Evolutionary conservation across 306 rosid genomes (phyloP).

Genomic region (Rubus parviflorus): DNA sequence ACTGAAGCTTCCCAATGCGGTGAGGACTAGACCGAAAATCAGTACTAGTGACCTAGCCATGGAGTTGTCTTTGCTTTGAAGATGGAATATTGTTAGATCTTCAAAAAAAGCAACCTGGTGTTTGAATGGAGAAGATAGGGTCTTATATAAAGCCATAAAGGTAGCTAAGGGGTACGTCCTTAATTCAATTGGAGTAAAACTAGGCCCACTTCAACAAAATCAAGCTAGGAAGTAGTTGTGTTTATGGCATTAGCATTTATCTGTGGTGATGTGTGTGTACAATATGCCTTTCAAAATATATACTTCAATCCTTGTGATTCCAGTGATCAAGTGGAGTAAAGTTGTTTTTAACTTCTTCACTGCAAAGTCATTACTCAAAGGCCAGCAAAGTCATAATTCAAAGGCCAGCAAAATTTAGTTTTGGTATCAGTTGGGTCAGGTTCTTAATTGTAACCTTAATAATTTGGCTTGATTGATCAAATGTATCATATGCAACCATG

Average conservation of each 20-base stretch:
- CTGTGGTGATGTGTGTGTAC: background rate
- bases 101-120: background rate
- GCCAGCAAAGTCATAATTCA: background rate
- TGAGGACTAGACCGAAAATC: conserved; percentile 12
- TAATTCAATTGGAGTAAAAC: background rate
- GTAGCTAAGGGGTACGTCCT: background rate
- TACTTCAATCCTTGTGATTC: background rate
- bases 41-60: conserved; percentile 26
- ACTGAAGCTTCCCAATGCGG: conserved; percentile 22
- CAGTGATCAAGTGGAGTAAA: background rate
- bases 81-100: background rate
- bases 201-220: conserved; percentile 6
- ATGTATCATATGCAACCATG: background rate
- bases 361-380: background rate
- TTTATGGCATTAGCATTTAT: background rate
- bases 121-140: background rate
- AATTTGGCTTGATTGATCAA: background rate
- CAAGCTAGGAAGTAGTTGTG: conserved; percentile 6
- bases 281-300: background rate
- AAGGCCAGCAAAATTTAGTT: background rate
- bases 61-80: conserved; percentile 3
- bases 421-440: background rate
- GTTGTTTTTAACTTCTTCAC: background rate
- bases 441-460: background rate
- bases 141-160: background rate